Evolutionary conservation across 176 grass and related monocot species (phyloP).

Genomic region (Ensete glaucum): DNA sequence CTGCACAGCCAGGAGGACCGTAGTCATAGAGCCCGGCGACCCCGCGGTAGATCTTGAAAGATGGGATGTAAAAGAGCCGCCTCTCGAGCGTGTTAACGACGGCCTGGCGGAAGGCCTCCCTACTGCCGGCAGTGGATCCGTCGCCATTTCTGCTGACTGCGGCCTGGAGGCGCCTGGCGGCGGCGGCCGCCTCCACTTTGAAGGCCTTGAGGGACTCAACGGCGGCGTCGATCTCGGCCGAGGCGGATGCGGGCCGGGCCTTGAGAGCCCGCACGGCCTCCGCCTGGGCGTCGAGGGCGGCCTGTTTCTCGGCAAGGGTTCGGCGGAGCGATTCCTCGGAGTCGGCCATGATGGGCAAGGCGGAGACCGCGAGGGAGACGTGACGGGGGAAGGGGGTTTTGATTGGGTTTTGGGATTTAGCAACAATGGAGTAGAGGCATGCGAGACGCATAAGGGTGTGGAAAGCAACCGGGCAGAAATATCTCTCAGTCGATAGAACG

Average conservation of each 20-base stretch:
- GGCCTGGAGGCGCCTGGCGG: too few relatives aligned
- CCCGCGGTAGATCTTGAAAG: too few relatives aligned
- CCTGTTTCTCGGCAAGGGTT: constrained; percentile 42
- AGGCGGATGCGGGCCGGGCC: constrained; percentile 16
- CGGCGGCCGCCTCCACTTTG: constrained; percentile 28
- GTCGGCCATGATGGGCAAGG: constrained; percentile 4
- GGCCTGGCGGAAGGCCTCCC: constrained; percentile 33
- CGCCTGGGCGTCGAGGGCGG: constrained; percentile 1
- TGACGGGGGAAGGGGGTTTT: constrained; percentile 7
- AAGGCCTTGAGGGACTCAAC: constrained; percentile 49
- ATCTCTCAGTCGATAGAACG: too few relatives aligned
- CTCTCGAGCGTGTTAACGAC: too few relatives aligned
- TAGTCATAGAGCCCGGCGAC: too few relatives aligned
- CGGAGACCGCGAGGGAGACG: constrained; percentile 7
- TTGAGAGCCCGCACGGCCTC: constrained; percentile 44
- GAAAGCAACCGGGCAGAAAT: too few relatives aligned
- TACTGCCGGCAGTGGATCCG: constrained; percentile 17
- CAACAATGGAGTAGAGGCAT: too few relatives aligned
- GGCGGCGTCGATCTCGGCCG: constrained; percentile 30
- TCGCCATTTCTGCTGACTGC: constrained; percentile 15
- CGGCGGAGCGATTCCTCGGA: constrained; percentile 45
- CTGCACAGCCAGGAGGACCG: too few relatives aligned
- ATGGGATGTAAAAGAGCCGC: too few relatives aligned
- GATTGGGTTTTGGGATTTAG: too few relatives aligned
- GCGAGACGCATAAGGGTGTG: too few relatives aligned